Base-by-base conservation (phyloP, 2,329 filamentous ascomycete genomes). In the Trichophyton mentagrophytes region DNA sequence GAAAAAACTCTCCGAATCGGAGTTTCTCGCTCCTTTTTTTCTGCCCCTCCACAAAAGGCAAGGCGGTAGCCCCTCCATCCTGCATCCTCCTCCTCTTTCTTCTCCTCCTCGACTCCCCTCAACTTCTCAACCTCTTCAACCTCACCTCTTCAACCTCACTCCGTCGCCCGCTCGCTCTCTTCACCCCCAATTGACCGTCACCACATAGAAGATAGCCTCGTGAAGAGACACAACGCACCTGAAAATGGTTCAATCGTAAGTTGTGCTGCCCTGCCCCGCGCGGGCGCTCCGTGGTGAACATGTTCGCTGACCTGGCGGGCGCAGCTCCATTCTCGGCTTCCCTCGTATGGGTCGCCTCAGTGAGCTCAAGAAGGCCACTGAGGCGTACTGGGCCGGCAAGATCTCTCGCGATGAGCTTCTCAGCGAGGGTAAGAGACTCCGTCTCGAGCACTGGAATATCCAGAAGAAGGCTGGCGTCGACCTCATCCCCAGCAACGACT, bases 281-380 rank as follows among this genome's bases (percentile, higher is more conserved):
- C 38, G 38, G 30, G 6, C 27, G 6, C 5, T 30, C 42, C 42
- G 58, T 40, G 44, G 30, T 47, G 6, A 53, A 22, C 33, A 44
- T n/a, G 33, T 13, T 59, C 49, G 25, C 61, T 66, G 47, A 66
- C 59, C 44, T 42, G 20, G 13, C 27, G 15, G 44, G 25, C 44
- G 13, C 63, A 80, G 78, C 68, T 83, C 93, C 69, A 83, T 99
- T 77, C 87, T 99, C 77, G 93, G 93, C 80, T 99, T 99, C 85
- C 93, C 93, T 77, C 92, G 93, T 75, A 96, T 97, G 89, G 93
- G 93, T 80, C 88, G 84, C 72, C 89, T 95, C 80, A 90, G 93
- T 86, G 93, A 99, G 84, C 86, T 99, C 77, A 99, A 99, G 88
- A 99, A 99, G 86, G 93, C 93, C 74, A 99, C 91, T 69, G 93